Evolutionary conservation across 306 rosid genomes (phyloP).

Genomic region (Acmispon strigosus): DNA sequence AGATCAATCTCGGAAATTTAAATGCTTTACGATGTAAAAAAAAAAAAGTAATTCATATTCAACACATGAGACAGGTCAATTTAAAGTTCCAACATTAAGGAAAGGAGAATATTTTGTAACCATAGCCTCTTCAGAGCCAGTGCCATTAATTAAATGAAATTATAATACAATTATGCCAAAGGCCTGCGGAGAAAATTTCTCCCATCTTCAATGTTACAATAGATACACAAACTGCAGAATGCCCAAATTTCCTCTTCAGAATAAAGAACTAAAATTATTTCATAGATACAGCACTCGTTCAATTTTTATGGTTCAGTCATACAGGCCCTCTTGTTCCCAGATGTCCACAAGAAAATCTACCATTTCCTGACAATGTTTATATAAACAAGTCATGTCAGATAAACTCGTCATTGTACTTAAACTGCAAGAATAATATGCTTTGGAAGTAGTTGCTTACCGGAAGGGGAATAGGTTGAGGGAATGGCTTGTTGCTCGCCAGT

Average conservation of each 20-base stretch:
- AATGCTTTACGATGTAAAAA: no score
- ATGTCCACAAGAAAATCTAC: conserved; percentile 75
- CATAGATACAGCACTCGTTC: conserved; percentile 8
- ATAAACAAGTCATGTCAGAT: neutral
- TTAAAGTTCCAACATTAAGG: no score
- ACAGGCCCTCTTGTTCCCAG: conserved; percentile 77
- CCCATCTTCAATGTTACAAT: neutral
- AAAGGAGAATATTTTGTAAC: neutral
- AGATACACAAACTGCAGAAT: conserved; percentile 20
- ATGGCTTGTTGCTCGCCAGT: conserved; percentile 65
- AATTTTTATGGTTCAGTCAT: conserved; percentile 35
- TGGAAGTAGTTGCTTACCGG: conserved; percentile 36
- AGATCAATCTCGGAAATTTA: no score
- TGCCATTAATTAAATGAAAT: conserved; percentile 17
- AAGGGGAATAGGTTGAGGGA: conserved; percentile 57
- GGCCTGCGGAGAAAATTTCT: neutral
- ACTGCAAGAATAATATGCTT: neutral
- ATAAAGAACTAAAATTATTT: conserved; percentile 20
- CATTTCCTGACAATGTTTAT: conserved; percentile 53
- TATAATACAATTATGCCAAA: conserved; percentile 7
- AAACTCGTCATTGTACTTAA: neutral
- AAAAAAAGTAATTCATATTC: no score
- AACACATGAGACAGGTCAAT: no score
- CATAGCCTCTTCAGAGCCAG: neutral
- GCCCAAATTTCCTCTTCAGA: conserved; percentile 22